Percentiles rank a stretch among this genome's conserved stretches.
Conservation (phyloP, 805 yeast genomes). For the Candida xiaguanensis region DNA sequence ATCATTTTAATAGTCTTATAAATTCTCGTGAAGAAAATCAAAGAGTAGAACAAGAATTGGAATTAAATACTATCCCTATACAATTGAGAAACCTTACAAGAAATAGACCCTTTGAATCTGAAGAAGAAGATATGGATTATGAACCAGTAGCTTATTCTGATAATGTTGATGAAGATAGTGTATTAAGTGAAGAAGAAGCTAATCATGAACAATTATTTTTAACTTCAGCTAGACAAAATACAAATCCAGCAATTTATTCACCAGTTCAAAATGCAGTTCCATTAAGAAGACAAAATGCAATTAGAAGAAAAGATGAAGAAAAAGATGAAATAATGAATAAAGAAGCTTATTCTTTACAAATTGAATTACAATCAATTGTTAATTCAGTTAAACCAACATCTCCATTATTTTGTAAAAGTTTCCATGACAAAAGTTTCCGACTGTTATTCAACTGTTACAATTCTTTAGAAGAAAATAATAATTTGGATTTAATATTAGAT, state of each 20-base stretch:
- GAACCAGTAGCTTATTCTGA: slow-evolving; percentile 9
- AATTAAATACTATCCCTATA: slow-evolving; percentile 4
- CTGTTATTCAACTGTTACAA: slow-evolving; percentile 5
- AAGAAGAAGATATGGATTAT: slow-evolving; percentile 9
- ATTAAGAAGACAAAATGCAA: slow-evolving; percentile 32
- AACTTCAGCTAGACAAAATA: slow-evolving; percentile 24
- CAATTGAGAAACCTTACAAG: slow-evolving; percentile 10
- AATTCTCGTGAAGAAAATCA: slow-evolving; percentile 3
- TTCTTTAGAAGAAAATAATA: slow-evolving; percentile 1
- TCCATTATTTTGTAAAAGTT: slow-evolving; percentile 7
- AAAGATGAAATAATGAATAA: background rate
- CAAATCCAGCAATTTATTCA: slow-evolving; percentile 3
- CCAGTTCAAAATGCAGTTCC: slow-evolving; percentile 17
- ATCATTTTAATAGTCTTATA: slow-evolving; percentile 7
- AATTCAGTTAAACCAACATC: slow-evolving; percentile 2
- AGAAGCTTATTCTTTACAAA: slow-evolving; percentile 12
- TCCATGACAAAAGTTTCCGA: slow-evolving; percentile 3
- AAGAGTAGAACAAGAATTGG: slow-evolving; percentile 4
- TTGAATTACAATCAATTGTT: slow-evolving; percentile 10
- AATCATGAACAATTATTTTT: slow-evolving; percentile 21
- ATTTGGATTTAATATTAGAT: slow-evolving; percentile 13
- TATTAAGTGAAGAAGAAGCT: slow-evolving; percentile 10
- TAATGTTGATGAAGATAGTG: slow-evolving; percentile 8
- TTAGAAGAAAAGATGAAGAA: slow-evolving; percentile 10
- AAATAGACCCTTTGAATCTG: slow-evolving; percentile 6